Evolutionary conservation across 202 grass and related monocot species (phyloP), one percentile per base, ranked within the genome.

Genomic region (Schoenoplectus triqueter): DNA sequence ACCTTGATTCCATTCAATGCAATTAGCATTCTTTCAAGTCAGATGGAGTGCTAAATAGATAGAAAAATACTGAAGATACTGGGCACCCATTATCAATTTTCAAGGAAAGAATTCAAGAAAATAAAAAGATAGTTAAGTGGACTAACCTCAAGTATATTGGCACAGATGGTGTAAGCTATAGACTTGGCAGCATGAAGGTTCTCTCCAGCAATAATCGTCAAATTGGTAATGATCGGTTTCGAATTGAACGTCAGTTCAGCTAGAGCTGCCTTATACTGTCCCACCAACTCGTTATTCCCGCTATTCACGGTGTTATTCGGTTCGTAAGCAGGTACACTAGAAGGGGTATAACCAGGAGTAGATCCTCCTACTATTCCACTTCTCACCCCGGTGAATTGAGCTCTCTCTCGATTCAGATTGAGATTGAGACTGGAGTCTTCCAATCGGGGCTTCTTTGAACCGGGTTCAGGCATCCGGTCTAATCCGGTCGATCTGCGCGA

Each of bases 191-290:
- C 93, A 64, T 96, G 96, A 63, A 94, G 81, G 81, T 91, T 99
- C 90, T 99, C 96, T 19, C 96, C 96, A 55, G 96, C 96, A 73
- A 99, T 99, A 89, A 99, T 99, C 81, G 96, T 96, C 84, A 99
- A 89, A 88, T 99, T 99, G 73, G 96, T 99, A 82, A 99, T 99
- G 79, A 99, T 96, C 57, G 96, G 96, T 78, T 99, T 99, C 74
- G 96, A 99, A 88, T 99, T 99, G 90, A 99, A 95, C 66, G 92
- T 99, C 44, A 99, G 91, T 84, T 96, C 96, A 49, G 87, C 93
- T 41, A 99, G 90, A 55, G 96, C 96, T n/a, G 92, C 86, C 86
- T 88, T 89, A 85, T 99, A 99, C 92, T 99, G 96, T 51, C 82
- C 80, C 65, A 99, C 87, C 39, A 99, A 86, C 87, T 99, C 96